phyloP scores from a whole-genome alignment of 768 basidiomycete species.

The Plicaturopsis crispa region DNA sequence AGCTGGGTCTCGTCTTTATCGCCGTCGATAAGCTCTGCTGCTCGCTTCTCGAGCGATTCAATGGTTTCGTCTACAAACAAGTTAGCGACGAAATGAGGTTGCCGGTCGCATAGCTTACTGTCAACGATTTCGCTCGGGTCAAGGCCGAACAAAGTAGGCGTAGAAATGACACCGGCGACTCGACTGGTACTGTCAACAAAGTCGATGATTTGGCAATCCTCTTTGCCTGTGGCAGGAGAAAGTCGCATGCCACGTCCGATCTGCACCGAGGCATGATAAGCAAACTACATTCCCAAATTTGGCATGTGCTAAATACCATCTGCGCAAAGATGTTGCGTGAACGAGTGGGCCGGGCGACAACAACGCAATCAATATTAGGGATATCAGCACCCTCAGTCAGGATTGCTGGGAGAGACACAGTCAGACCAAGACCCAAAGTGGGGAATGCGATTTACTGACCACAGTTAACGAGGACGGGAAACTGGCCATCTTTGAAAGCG shows the following conservation, averaged over 20 bases:
- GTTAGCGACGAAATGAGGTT: slow-evolving; percentile 3
- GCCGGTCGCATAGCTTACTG: slow-evolving; percentile 29
- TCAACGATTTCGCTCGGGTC: slow-evolving; percentile 66
- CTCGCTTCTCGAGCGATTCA: slow-evolving; percentile 38
- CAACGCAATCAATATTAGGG: slow-evolving; percentile 87
- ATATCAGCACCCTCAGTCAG: slow-evolving; percentile 94
- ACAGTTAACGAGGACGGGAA: slow-evolving; percentile 87
- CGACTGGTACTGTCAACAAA: slow-evolving; percentile 74
- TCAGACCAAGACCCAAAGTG: neutral
- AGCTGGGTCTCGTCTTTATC: slow-evolving; percentile 3
- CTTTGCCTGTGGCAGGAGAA: slow-evolving; percentile 74
- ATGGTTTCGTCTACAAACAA: slow-evolving; percentile 39
- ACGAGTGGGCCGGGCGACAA: slow-evolving; percentile 83
- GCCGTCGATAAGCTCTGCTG: slow-evolving; percentile 13
- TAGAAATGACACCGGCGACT: slow-evolving; percentile 64
- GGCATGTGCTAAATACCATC: slow-evolving; percentile 50
- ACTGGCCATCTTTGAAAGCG: slow-evolving; percentile 63
- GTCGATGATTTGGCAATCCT: slow-evolving; percentile 84
- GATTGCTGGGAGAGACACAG: slow-evolving; percentile 43
- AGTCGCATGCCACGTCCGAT: slow-evolving; percentile 90
- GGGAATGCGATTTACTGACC: slow-evolving; percentile 35
- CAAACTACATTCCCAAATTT: slow-evolving; percentile 1
- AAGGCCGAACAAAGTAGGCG: slow-evolving; percentile 81
- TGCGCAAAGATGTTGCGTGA: slow-evolving; percentile 88
- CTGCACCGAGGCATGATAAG: slow-evolving; percentile 29